Evolutionary conservation across 106 monocot species (phyloP), one percentile per base, ranked within the genome.

Genomic region (Phalaenopsis aphrodite): DNA sequence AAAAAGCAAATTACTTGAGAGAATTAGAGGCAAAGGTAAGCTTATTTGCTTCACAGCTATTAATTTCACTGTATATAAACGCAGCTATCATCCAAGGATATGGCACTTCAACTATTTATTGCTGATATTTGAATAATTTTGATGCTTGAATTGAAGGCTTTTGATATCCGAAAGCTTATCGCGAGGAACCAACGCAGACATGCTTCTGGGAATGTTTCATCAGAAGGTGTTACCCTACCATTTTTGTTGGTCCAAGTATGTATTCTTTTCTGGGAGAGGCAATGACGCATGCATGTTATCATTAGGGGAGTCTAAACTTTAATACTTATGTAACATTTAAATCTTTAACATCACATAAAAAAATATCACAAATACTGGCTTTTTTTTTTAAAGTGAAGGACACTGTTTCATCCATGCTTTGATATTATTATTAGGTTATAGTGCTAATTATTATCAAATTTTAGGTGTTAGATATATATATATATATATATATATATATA

Each of bases 1-100:
- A 79, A 71, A 93, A 93, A 85, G 65, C 52, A 83, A 84, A 71
- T 73, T 89, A 87, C 79, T 78, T 93, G 57, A 78, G 87, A 68
- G 90, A 90, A 84, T 61, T 93, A 48, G 86, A 91, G 65, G 80
- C 87, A 5, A 84, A 93, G 84, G 93, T 93, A 88, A 82, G 85
- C 65, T 55, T 69, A 2, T 75, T 56, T 78, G 9, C 37, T 30
- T 55, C 52, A 18, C 37, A 69, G 14, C 38, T 38, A 3, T 38
- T 6, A 38, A 21, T 11, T 69, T 69, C 68, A 39, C 68, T 69
- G 68, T 38, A 38, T 69, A 69, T 69, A n/a, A 39, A 38, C 30
- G 12, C 23, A 64, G 19, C 19, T n/a, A 23, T 23, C 23, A 21
- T 21, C 8, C 5, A 64, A 64, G 64, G 3, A 61, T 21, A 23